Percentiles rank a stretch among this genome's conserved stretches.
Conservation (phyloP, 176 grass and related monocot species). For the Secale cereale region DNA sequence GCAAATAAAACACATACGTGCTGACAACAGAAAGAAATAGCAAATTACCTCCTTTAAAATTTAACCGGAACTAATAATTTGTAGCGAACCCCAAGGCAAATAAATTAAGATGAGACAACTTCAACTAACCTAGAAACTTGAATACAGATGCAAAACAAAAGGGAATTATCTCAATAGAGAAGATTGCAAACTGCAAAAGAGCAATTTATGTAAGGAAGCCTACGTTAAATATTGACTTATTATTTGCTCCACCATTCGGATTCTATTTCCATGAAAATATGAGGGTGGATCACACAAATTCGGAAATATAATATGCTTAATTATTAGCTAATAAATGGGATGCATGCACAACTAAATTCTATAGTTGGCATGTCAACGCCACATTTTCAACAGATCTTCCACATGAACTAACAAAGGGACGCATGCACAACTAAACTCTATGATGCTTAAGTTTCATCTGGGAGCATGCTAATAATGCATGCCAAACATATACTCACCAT, state of each 20-base stretch:
- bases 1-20: no score
- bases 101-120: no score
- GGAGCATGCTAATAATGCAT: background rate
- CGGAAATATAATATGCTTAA: background rate
- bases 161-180: no score
- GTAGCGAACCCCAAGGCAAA: no score
- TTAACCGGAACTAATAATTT: no score
- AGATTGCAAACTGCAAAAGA: no score
- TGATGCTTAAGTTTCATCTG: background rate
- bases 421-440: no score
- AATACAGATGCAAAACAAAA: no score
- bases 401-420: background rate
- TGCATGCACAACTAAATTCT: background rate
- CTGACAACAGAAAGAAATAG: no score
- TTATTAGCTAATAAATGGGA: background rate
- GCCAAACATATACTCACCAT: background rate
- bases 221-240: background rate
- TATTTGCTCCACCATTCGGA: background rate
- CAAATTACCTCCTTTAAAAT: no score
- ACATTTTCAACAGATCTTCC: background rate
- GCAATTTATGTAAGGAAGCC: background rate
- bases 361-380: no score
- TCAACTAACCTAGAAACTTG: no score
- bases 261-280: background rate
- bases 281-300: background rate